Base-by-base conservation (phyloP, 768 basidiomycete species). In the Termitomyces sp. region DNA sequence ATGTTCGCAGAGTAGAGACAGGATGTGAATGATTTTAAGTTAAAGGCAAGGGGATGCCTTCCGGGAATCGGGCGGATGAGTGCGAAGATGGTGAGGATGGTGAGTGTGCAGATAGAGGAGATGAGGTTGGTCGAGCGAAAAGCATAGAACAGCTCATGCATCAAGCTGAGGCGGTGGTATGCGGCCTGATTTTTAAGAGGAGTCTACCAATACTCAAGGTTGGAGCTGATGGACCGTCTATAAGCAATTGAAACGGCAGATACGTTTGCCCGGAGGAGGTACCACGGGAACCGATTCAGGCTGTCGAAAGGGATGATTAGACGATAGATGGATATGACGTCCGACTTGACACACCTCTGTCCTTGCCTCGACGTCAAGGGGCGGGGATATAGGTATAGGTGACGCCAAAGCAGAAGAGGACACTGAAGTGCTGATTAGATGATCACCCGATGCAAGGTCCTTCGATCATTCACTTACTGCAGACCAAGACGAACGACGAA, bases 301-400 rank as follows among this genome's bases (percentile, higher is more conserved):
- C 46, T 56, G n/a, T 40, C 4, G 7, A 5, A 43, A 60, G 32
- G 31, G 15, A 46, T 4, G 15, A 17, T 56, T 38, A 42, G 36
- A 15, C 43, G 5, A 38, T 55, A 29, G 1, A 36, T 48, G n/a
- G 29, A 36, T 11, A 11, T 10, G 6, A 12, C 5, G 2, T 4
- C 7, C 1, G n/a, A n/a, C 4, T 17, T 38, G 11, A 42, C 56
- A 17, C 48, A 63, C 65, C 40, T 60, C 60, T 50, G 40, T 51
- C 31, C 65, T 61, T 37, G 65, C 65, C 48, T 61, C 65, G 36
- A 68, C 65, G 42, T 68, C 67, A 40, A 66, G 63, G 20, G 65
- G 61, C 43, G 63, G 65, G 10, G 63, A 40, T 32, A 63, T 54
- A 38, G 65, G 67, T 25, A 68, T 43, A 20, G 65, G 67, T 11